Conservation (phyloP, 345 rosid species). For the Euphorbia tirucalli region DNA sequence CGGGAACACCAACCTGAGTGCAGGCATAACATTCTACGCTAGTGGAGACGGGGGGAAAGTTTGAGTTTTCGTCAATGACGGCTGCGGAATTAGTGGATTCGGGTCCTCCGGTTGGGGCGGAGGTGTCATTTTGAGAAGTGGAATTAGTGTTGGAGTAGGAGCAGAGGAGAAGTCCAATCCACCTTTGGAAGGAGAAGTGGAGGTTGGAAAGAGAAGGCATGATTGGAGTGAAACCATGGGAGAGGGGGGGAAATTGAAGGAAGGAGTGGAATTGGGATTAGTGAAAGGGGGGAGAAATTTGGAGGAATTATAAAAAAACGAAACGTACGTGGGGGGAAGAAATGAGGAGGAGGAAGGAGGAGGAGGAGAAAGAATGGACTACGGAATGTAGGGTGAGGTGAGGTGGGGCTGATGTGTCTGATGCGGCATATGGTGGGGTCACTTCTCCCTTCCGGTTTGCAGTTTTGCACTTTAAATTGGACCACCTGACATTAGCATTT, state of each 20-base stretch:
- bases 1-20: constrained; percentile 90
- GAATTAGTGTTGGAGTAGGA: not conserved
- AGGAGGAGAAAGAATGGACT: not conserved
- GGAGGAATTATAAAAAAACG: constrained; percentile 28
- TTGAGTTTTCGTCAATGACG: constrained; percentile 30
- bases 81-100: not conserved
- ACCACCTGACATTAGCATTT: not conserved
- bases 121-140: not conserved
- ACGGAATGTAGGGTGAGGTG: not conserved
- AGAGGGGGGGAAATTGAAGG: constrained; percentile 7
- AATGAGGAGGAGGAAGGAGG: not conserved
- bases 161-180: constrained; percentile 35
- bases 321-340: constrained; percentile 19
- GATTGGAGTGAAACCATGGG: constrained; percentile 45
- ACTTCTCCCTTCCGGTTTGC: not conserved
- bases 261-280: not conserved
- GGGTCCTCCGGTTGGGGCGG: not conserved
- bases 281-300: constrained; percentile 6
- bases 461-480: not conserved
- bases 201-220: constrained; percentile 38
- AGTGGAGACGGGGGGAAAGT: constrained; percentile 34
- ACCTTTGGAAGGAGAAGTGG: constrained; percentile 46
- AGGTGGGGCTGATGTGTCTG: not conserved
- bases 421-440: not conserved
- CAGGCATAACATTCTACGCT: constrained; percentile 87